A percentile compares a stretch with the other conserved stretches of the same genome.
Conservation (phyloP, 768 basidiomycete genomes). For the Butyriboletus loyo region DNA sequence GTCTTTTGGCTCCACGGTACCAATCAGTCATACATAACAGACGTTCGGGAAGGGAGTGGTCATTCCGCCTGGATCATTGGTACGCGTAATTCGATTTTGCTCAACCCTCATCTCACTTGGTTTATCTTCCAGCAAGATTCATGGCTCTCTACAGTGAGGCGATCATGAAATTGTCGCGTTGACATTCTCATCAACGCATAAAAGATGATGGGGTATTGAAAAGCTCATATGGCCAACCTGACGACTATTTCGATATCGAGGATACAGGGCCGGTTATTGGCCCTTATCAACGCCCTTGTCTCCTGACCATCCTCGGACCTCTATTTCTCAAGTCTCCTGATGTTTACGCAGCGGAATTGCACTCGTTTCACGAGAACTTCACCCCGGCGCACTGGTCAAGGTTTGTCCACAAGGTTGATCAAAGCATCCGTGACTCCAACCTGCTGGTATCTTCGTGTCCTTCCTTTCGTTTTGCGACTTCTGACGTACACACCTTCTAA, state of each 20-base stretch:
- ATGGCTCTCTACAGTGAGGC: conserved; percentile 30
- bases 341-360: conserved; percentile 26
- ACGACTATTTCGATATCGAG: conserved; percentile 33
- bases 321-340: conserved; percentile 27
- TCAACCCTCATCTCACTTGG: conserved; percentile 1
- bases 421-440: conserved; percentile 32
- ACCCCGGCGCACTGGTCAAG: conserved; percentile 24
- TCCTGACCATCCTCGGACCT: conserved; percentile 21
- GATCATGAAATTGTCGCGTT: background rate
- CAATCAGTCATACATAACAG: conserved; percentile 4
- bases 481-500: background rate
- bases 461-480: background rate
- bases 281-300: conserved; percentile 18
- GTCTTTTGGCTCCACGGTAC: conserved; percentile 29
- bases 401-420: conserved; percentile 32
- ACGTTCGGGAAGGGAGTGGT: conserved; percentile 4
- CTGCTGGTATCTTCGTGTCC: conserved; percentile 17
- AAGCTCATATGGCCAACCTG: conserved; percentile 30
- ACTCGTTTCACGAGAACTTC: conserved; percentile 28
- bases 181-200: background rate
- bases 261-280: conserved; percentile 4
- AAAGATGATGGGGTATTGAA: conserved; percentile 26
- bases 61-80: conserved; percentile 28
- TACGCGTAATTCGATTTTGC: background rate
- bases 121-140: conserved; percentile 21